Percentiles rank a stretch among this genome's conserved stretches.
These are phyloP conservation scores for Nicotiana sylvestris DNA, from an alignment of 257 asterid species.

Conservation along the genomic window DNA sequence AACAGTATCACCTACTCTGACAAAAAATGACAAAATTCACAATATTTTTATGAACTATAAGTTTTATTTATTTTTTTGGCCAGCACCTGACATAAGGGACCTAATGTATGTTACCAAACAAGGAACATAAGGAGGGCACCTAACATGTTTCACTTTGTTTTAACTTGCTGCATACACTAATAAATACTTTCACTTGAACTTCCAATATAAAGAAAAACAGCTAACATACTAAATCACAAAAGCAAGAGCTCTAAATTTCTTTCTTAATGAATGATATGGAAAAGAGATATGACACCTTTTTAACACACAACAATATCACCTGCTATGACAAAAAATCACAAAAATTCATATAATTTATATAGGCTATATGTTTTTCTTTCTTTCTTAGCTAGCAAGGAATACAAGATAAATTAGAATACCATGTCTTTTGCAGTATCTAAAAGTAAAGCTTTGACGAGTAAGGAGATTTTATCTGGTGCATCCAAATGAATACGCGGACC, in stretches of 20 bases:
- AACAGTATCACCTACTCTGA: neutral
- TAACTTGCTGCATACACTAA: neutral
- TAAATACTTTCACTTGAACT: neutral
- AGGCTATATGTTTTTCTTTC: neutral
- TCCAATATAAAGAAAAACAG: neutral
- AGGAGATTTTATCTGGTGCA: neutral
- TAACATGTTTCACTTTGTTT: neutral
- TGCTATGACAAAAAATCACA: neutral
- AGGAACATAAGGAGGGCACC: neutral
- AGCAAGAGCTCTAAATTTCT: conserved; percentile 1
- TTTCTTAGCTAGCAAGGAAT: neutral
- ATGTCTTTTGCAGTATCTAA: neutral
- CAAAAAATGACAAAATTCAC: neutral
- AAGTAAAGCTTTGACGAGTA: neutral
- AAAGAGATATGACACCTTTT: neutral
- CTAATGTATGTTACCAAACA: neutral
- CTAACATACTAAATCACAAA: too few relatives aligned
- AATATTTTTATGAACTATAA: neutral
- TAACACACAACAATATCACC: neutral
- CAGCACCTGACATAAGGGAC: neutral
- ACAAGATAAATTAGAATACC: neutral
- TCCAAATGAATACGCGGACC: neutral
- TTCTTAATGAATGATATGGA: neutral
- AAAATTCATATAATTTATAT: neutral
- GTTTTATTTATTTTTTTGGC: neutral